Base-by-base conservation (phyloP, 805 yeast species). In the Nakazawaea populi region DNA sequence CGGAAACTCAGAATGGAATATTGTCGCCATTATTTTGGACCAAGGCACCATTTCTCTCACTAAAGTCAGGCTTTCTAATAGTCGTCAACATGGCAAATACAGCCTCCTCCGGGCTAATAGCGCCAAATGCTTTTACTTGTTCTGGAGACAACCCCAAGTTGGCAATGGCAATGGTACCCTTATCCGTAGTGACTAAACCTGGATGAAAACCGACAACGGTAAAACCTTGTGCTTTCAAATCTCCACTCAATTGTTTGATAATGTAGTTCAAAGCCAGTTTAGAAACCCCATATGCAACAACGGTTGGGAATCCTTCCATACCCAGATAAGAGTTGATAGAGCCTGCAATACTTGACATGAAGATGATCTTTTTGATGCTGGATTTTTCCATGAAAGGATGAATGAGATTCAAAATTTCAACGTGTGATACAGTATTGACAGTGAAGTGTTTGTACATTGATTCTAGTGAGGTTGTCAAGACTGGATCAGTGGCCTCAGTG, bases 131-230 rank as follows among this genome's bases (percentile, higher is more conserved):
- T 2, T 9, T 11, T 11, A 32, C 11, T 32, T 32, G 8, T 11
- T 32, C 35, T 32, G 2, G 11, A 32, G 8, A 9, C 35, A 32
- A 11, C 11, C 42, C 42, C 4, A 24, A 38, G n/a, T 9, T 9
- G 9, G 9, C n/a, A 2, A 12, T 12, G 10, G 42, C 52, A 28
- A 32, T 31, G 1, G 31, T 46, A 4, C 60, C 64, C 65, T 63
- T 61, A 43, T 70, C 73, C 30, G 69, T 69, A 10, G 50, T n/a
- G n/a, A 72, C 73, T 11, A 60, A 36, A 41, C 77, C 75, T 1
- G 77, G 77, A 49, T 67, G 69, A 12, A 69, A n/a, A 9, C 70
- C 54, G 27, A 67, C 54, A 38, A 65, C 60, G 11, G 14, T 42
- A 9, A 42, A 27, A 10, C 58, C 61, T 0, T 47, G 37, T 14